These are phyloP conservation scores for Didymella pinodella DNA, from an alignment of 2,329 filamentous ascomycete species.

Conservation along the genomic window DNA sequence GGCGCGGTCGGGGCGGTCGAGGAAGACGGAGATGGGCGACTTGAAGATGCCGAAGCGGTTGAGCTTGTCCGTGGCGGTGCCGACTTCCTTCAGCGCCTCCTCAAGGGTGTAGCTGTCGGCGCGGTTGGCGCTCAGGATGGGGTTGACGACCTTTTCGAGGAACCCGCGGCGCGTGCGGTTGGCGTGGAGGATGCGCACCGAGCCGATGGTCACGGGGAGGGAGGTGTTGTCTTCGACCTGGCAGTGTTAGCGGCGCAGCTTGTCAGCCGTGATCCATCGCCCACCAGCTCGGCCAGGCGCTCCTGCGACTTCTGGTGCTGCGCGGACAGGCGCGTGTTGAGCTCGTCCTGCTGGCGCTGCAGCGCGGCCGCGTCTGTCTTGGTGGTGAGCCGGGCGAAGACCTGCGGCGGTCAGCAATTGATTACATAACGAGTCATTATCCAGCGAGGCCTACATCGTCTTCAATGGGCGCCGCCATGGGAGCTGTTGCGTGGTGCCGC, in stretches of 20 bases:
- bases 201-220: constrained; percentile 85
- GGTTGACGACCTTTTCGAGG: constrained; percentile 80
- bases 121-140: constrained; percentile 74
- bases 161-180: constrained; percentile 84
- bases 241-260: neutral
- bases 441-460: constrained; percentile 54
- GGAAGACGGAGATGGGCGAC: constrained; percentile 79
- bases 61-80: constrained; percentile 75
- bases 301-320: constrained; percentile 70
- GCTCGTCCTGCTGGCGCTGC: constrained; percentile 66
- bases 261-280: neutral
- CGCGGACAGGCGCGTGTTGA: constrained; percentile 65
- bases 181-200: constrained; percentile 83
- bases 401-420: constrained; percentile 49
- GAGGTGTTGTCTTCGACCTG: constrained; percentile 84
- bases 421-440: neutral
- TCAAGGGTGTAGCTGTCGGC: constrained; percentile 77
- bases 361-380: constrained; percentile 66
- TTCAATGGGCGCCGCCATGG: constrained; percentile 55
- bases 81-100: constrained; percentile 75
- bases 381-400: constrained; percentile 67
- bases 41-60: constrained; percentile 88
- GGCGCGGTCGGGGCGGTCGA: constrained; percentile 76
- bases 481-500: constrained; percentile 37
- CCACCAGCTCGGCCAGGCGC: constrained; percentile 71